These are phyloP conservation scores for Solanum bukasovii DNA, from an alignment of 257 asterid species.

Conservation along the genomic window DNA sequence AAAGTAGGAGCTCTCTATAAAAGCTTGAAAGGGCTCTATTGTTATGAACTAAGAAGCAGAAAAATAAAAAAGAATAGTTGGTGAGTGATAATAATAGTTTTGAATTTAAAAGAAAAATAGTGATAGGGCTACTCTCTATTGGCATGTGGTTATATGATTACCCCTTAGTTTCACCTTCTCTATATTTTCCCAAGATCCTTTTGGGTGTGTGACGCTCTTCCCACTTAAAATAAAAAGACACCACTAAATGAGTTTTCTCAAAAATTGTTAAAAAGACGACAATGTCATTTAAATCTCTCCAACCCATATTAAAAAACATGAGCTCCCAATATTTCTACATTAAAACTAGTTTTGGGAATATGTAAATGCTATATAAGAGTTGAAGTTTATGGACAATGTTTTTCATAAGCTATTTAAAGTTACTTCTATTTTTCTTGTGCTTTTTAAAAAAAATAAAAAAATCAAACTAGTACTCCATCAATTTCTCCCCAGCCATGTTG, in stretches of 20 bases:
- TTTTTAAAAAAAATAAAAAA: too few species aligned
- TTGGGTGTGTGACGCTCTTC: neutral
- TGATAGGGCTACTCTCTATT: constrained; percentile 35
- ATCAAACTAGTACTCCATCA: neutral
- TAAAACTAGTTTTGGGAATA: neutral
- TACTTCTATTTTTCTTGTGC: neutral
- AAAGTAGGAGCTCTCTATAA: neutral
- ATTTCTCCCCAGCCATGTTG: neutral
- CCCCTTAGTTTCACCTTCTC: too few species aligned
- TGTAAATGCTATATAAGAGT: neutral
- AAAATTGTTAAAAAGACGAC: neutral
- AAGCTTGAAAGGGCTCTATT: neutral
- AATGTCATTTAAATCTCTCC: neutral
- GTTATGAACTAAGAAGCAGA: neutral
- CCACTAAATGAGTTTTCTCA: neutral
- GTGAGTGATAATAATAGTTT: neutral
- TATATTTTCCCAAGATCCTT: neutral
- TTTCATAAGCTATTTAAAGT: neutral
- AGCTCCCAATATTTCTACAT: neutral
- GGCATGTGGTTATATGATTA: constrained; percentile 15
- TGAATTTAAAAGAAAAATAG: constrained; percentile 19
- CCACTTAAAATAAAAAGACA: neutral
- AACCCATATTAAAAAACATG: neutral
- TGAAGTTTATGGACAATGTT: neutral
- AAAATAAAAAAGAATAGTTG: neutral